These are phyloP conservation scores for Metschnikowia drakensbergensis DNA, from an alignment of 805 yeast species.

Conservation along the genomic window DNA sequence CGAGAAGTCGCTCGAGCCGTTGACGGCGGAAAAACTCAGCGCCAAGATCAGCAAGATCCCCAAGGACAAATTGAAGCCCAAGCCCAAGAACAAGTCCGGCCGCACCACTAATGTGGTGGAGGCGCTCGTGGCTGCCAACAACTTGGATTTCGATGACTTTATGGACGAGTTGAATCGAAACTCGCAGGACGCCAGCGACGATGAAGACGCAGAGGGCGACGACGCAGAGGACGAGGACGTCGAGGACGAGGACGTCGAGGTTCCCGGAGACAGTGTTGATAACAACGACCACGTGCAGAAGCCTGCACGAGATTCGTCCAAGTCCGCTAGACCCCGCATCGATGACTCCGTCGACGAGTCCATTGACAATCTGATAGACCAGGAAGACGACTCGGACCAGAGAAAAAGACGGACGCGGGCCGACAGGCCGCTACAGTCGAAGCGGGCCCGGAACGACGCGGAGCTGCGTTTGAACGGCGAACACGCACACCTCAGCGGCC, in stretches of 20 bases:
- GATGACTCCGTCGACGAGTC: not conserved
- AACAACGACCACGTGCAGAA: not conserved
- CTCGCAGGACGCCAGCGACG: conserved; percentile 9
- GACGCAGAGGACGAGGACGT: conserved; percentile 8
- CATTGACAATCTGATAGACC: not conserved
- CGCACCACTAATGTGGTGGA: conserved; percentile 32
- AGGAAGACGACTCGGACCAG: not conserved
- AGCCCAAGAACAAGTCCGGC: conserved; percentile 22
- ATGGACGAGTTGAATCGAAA: conserved; percentile 27
- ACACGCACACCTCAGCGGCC: too few relatives aligned
- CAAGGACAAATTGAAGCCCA: conserved; percentile 21
- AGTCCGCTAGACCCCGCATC: not conserved
- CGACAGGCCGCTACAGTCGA: conserved; percentile 1
- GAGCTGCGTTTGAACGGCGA: too few relatives aligned
- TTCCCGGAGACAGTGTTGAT: not conserved
- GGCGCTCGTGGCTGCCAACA: conserved; percentile 37
- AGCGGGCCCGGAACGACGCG: conserved; percentile 3
- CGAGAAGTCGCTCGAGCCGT: conserved; percentile 33
- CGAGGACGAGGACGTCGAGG: not conserved
- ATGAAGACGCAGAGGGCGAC: conserved; percentile 5
- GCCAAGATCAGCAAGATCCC: conserved; percentile 28
- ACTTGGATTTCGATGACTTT: conserved; percentile 34
- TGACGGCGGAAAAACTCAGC: conserved; percentile 29
- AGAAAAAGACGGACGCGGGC: not conserved
- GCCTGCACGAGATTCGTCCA: not conserved